A percentile compares a stretch with the other conserved stretches of the same genome.
Evolutionary conservation across 129 eudicot genomes (phyloP).

Genomic region (Tagetes patula): DNA sequence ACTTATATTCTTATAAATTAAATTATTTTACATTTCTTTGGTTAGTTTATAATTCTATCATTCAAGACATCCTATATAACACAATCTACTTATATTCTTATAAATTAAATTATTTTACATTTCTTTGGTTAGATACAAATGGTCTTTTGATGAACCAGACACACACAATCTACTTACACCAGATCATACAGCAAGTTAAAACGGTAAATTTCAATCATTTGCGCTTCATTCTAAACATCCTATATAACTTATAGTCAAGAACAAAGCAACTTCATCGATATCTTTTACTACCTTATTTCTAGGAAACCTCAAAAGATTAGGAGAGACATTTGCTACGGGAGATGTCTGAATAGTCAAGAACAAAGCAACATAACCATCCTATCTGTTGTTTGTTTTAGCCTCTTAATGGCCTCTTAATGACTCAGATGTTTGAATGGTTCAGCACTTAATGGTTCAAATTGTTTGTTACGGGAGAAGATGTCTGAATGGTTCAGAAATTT

Average conservation of each 20-base stretch:
- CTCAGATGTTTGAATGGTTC: no score
- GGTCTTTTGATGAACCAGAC: not conserved
- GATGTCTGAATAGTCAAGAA: no score
- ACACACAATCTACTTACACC: not conserved
- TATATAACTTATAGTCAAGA: not conserved
- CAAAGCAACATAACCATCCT: no score
- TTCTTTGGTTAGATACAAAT: not conserved
- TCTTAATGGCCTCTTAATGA: no score
- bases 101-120: not conserved
- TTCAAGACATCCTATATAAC: no score
- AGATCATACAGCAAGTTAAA: not conserved
- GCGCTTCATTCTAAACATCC: not conserved
- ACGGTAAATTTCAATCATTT: not conserved
- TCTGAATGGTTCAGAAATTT: no score
- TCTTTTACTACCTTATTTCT: not conserved
- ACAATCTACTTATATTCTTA: not conserved
- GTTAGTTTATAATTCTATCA: not conserved
- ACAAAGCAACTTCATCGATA: not conserved
- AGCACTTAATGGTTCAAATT: no score
- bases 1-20: not conserved
- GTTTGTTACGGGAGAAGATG: no score
- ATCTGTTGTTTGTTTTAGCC: no score
- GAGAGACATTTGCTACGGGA: no score
- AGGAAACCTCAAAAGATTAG: not conserved
- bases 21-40: not conserved